Conservation (phyloP, 2,329 filamentous ascomycete genomes). For the Diplodia seriata region DNA sequence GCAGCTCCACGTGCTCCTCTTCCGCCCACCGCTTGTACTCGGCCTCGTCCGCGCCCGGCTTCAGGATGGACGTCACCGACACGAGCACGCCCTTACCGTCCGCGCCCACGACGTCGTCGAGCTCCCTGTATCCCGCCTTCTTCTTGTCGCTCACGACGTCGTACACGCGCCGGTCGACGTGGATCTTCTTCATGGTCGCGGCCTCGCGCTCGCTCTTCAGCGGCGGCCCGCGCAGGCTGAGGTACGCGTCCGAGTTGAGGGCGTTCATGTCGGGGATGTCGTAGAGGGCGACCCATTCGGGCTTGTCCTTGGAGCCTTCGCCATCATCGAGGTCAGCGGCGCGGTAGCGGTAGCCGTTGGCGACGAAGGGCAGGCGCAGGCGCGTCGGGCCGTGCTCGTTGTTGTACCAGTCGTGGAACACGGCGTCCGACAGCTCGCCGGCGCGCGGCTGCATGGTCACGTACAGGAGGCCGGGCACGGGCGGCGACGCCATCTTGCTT, state of each 20-base stretch:
- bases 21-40: constrained; percentile 73
- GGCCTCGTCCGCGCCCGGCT: constrained; percentile 61
- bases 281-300: constrained; percentile 80
- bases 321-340: constrained; percentile 63
- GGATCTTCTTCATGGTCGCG: constrained; percentile 68
- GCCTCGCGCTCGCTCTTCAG: constrained; percentile 66
- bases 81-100: constrained; percentile 68
- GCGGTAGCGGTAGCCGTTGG: constrained; percentile 80
- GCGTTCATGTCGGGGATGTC: constrained; percentile 78
- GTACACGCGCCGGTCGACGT: constrained; percentile 74
- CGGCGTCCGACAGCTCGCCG: constrained; percentile 64
- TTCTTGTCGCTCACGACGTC: constrained; percentile 65
- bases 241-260: constrained; percentile 74
- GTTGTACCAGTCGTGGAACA: constrained; percentile 94
- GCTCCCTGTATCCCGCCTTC: constrained; percentile 63
- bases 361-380: constrained; percentile 74
- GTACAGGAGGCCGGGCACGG: constrained; percentile 73
- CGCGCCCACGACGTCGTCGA: constrained; percentile 67
- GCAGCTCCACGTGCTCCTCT: constrained; percentile 75
- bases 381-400: constrained; percentile 88
- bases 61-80: constrained; percentile 65
- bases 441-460: constrained; percentile 84
- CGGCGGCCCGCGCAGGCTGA: constrained; percentile 64
- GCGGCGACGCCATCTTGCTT: constrained; percentile 48
- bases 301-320: constrained; percentile 55